Evolutionary conservation across 441 rosid species (phyloP), one percentile per base, ranked within the genome.

Genomic region (Gossypium gossypioides): DNA sequence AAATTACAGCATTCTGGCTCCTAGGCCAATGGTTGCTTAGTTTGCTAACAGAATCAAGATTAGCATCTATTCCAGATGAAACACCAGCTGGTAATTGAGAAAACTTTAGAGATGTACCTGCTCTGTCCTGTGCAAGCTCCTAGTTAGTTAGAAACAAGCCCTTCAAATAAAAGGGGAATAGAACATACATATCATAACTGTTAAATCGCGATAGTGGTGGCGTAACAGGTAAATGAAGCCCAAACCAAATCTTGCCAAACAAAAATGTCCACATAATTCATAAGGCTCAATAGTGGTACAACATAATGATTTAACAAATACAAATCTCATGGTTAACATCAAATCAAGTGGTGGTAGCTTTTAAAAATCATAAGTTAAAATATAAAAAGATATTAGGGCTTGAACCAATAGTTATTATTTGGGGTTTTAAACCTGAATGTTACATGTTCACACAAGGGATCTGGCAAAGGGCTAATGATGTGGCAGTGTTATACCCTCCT

Each of bases 1-100:
- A 60, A n/a, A 87, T 60, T 73, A 84, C 60, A 75, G 80, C 83
- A 79, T 79, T 84, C 25, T 76, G 81, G 64, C 79, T 72, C 65
- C 72, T 81, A 32, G 5, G 32, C 68, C 59, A 61, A 63, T 46
- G 65, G 27, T 70, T 79, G 15, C 72, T 77, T 54, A 84, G 82
- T 77, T 57, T 76, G 68, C 78, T 76, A 77, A 75, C 52, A 40
- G 70, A 72, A 55, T 84, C 81, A 50, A 66, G 68, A 69, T 63
- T 72, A 62, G 63, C 32, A 37, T 75, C 72, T 6, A 50, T 32
- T 46, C 37, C 80, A 63, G 62, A 40, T 16, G 68, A 68, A 77
- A 69, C 50, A 70, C 77, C 74, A 70, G 74, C 76, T n/a, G 74
- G 57, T 46, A 81, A 75, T 51, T 84, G 68, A 50, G 72, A 68